A percentile compares a stretch with the other conserved stretches of the same genome.
phyloP scores from a whole-genome alignment of 352 stramenopile genomes.

The Globisporangium cederbergense region DNA sequence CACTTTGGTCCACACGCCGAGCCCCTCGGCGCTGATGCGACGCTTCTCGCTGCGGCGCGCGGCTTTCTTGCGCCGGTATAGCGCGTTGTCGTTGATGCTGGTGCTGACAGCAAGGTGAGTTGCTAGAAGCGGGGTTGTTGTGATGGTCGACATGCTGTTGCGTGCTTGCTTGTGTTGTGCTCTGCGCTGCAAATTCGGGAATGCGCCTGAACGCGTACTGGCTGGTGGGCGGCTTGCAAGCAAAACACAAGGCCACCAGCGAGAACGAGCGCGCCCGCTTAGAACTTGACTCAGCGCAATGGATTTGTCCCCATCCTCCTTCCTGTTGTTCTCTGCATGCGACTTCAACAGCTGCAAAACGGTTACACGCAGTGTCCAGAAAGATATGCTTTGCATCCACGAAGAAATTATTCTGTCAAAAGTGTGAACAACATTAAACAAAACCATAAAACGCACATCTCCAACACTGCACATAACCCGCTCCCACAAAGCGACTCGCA shows the following conservation, averaged over 20 bases:
- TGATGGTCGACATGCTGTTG: background rate
- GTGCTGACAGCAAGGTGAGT: background rate
- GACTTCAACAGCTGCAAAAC: conserved; percentile 9
- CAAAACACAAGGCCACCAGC: background rate
- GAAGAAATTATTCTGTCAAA: too few relatives aligned
- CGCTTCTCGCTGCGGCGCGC: conserved; percentile 17
- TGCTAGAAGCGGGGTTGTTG: background rate
- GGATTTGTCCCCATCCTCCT: background rate
- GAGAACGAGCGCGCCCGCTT: background rate
- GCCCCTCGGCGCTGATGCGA: conserved; percentile 33
- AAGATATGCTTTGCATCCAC: too few relatives aligned
- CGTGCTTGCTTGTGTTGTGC: background rate
- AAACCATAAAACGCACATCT: too few relatives aligned
- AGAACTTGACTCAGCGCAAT: background rate
- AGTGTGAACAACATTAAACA: too few relatives aligned
- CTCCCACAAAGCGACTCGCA: too few relatives aligned
- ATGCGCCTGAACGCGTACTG: background rate
- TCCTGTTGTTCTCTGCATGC: background rate
- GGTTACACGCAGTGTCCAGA: background rate
- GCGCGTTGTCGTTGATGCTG: background rate
- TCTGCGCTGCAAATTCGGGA: conserved; percentile 22
- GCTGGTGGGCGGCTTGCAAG: background rate
- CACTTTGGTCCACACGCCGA: conserved; percentile 35
- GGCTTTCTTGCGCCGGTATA: conserved; percentile 11
- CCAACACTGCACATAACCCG: too few relatives aligned